Percentiles rank a stretch among this genome's conserved stretches.
Evolutionary conservation across 73 alveolate genomes (phyloP).

Genomic region (Symbiodinium natans): DNA sequence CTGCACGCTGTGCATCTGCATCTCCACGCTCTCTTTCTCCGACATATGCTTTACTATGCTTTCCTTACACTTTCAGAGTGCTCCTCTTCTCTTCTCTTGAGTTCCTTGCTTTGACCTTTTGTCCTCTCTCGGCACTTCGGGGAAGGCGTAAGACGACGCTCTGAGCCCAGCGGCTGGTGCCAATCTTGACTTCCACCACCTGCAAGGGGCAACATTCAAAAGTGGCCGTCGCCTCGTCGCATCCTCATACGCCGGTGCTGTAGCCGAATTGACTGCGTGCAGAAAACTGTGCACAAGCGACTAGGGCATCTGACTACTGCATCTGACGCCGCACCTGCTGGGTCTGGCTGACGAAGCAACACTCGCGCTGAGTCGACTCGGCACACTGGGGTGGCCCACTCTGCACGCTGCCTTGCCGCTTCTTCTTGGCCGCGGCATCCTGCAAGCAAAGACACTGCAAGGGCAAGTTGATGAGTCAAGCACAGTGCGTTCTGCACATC

Average conservation of each 20-base stretch:
- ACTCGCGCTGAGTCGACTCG: background rate
- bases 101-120: background rate
- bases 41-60: too few relatives aligned
- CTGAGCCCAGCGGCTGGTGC: background rate
- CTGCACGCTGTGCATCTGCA: background rate
- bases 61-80: too few relatives aligned
- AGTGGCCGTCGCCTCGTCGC: too few relatives aligned
- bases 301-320: too few relatives aligned
- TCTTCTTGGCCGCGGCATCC: constrained; percentile 50
- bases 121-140: too few relatives aligned
- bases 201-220: background rate
- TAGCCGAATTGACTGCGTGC: too few relatives aligned
- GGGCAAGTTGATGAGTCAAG: background rate
- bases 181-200: constrained; percentile 15
- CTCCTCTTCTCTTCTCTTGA: background rate
- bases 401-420: constrained; percentile 4
- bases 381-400: constrained; percentile 38
- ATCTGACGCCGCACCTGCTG: background rate
- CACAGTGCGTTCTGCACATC: too few relatives aligned
- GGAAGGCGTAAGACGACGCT: too few relatives aligned
- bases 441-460: background rate
- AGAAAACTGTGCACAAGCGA: too few relatives aligned
- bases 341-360: background rate
- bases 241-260: too few relatives aligned
- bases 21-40: too few relatives aligned